Evolutionary conservation across 345 rosid species (phyloP), one percentile per base, ranked within the genome.

Genomic region (Reutealis trisperma): DNA sequence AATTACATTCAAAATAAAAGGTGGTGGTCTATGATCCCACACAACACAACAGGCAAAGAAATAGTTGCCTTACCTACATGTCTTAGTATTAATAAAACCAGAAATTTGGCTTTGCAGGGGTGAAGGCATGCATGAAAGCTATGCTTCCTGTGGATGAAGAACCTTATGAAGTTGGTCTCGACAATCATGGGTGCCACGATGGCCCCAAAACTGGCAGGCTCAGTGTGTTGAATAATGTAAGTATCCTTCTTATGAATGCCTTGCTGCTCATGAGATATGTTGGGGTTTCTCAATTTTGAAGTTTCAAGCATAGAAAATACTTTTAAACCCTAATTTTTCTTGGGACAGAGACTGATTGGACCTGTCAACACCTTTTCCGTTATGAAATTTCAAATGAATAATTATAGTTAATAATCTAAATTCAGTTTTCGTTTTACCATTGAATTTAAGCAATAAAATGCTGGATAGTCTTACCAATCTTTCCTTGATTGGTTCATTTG

Each of bases 121-220:
- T 94, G 71, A 89, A 87, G 80, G 91, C 92, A 63, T 91, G 97
- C 84, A 80, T 90, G 87, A 85, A 86, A 79, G 86, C 89, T 62
- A 83, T 51, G 81, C 41, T 9, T 66, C 84, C 80, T 24, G 89
- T 89, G 54, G 75, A 75, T 60, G 97, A 94, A 84, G 98, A 91
- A 75, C 79, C 85, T 67, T 94, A 85, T 70, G 98, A 93, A 87
- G 80, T 94, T 72, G 75, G 83, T 55, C 82, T 87, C 6, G 97
- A 94, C 86, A 90, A 84, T 70, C 89, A 91, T 78, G 98, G 97
- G 37, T 84, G 89, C 77, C 57, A 73, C 4, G 78, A 86, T 74
- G 98, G 97, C 77, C 97, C 97, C 0, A 89, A 78, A 84, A 79
- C 85, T 34, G 97, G 94, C 78, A 88, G 98, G 85, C 87, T 90